Base-by-base conservation (phyloP, 805 yeast genomes). In the Starmera amethionina region DNA sequence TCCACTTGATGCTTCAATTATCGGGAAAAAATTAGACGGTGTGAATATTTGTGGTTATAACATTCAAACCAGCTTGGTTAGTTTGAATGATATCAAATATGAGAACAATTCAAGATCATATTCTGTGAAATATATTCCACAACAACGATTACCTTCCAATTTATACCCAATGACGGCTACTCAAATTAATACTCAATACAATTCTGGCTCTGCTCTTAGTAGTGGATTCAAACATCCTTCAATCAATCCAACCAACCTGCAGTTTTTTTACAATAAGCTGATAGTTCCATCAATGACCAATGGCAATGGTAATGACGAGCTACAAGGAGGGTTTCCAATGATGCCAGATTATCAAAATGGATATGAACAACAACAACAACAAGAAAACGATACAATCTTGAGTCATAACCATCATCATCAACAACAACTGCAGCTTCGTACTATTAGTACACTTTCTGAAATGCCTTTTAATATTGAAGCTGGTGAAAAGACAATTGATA, bases 11-110 rank as follows among this genome's bases (percentile, higher is more conserved):
- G 58, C 57, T 6, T 43, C 35, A 16, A 46, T 43, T 1, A 50
- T 47, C 2, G 39, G 41, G 30, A 52, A 46, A 34, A 51, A 42
- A 22, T 46, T 55, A 34, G 47, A 55, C 37, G 58, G 59, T 16
- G 49, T 53, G 9, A 45, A 50, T 7, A 35, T 55, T 18, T 42
- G 48, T 16, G 59, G 53, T 1, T 32, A 42, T 18, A 19, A 30
- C 2, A 28, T 55, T 27, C 42, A 33, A 12, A 47, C 50, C 9
- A 42, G 40, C 14, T 30, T 39, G 4, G n/a, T 28, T 12, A 30
- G 15, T 7, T 30, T 33, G 19, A n/a, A 18, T 9, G n/a, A 43
- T 27, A 10, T 15, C 38, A 32, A 40, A 40, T 15, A n/a, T n/a
- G 16, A n/a, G 33, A 6, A 15, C 12, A 12, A 36, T 14, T 9